Evolutionary conservation across 129 eudicot genomes (phyloP).

Genomic region (Flaveria robusta): DNA sequence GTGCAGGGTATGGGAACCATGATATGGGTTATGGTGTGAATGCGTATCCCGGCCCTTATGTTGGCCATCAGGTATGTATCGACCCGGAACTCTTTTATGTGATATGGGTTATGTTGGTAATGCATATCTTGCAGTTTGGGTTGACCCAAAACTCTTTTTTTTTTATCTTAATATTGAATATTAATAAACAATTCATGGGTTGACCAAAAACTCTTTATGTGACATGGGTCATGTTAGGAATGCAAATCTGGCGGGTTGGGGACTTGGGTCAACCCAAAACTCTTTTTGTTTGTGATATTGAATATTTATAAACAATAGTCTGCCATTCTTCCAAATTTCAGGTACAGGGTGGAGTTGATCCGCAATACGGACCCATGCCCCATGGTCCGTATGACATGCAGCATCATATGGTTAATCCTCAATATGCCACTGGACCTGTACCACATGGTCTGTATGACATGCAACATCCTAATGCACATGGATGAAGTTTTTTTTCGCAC

Average conservation of each 20-base stretch:
- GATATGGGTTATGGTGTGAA: slow-evolving; percentile 39
- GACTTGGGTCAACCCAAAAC: neutral
- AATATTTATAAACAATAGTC: neutral
- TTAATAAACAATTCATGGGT: too few species aligned
- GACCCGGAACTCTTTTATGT: neutral
- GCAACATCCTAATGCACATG: slow-evolving; percentile 38
- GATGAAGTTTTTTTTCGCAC: slow-evolving; percentile 18
- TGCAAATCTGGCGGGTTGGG: neutral
- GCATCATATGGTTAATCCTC: slow-evolving; percentile 35
- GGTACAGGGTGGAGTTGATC: slow-evolving; percentile 43
- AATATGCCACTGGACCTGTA: slow-evolving; percentile 34
- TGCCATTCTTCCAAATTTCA: slow-evolving; percentile 24
- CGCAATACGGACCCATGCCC: slow-evolving; percentile 29
- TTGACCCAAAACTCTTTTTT: neutral
- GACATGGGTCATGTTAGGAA: neutral
- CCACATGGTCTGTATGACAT: slow-evolving; percentile 41
- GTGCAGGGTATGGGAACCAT: slow-evolving; percentile 41
- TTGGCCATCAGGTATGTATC: slow-evolving; percentile 29
- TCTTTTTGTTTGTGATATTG: neutral
- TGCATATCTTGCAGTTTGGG: neutral
- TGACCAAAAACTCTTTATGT: neutral
- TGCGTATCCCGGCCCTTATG: slow-evolving; percentile 32
- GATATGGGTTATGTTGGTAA: neutral
- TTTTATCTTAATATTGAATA: too few species aligned
- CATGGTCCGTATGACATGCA: slow-evolving; percentile 38